Evolutionary conservation across 1,284 basidiomycete species (phyloP), one percentile per base, ranked within the genome.

Genomic region (Irpex sp.): DNA sequence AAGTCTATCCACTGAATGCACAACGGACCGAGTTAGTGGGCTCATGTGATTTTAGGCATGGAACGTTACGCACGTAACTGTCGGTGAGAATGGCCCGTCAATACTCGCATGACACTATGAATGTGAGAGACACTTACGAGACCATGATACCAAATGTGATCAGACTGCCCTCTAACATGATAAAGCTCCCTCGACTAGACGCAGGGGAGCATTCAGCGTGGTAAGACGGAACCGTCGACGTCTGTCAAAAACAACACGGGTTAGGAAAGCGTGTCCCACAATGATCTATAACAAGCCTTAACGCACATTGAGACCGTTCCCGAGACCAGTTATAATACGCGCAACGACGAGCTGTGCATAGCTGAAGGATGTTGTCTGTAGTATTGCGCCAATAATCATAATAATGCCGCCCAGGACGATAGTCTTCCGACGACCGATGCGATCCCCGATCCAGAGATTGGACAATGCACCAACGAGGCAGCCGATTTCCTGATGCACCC

Each of bases 131-230:
- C 78, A 81, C 83, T 74, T 64, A 85, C 81, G 84, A 83, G 62
- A 88, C 73, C 82, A 87, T 88, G 67, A 89, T 83, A 63, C 88
- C 88, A 66, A 86, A 85, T 2, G 86, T 83, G 61, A 90, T 88
- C 2, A 90, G 74, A 67, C 81, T 82, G 3, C 87, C 85, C 73
- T 88, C 86, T 49, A 89, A 76, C 80, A 87, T 85, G 52, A 89
- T 88, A 60, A 87, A 77, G 62, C 82, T 81, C 19, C 88, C 87
- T 61, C 88, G 76, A 65, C 80, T 80, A 42, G 80, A 75, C 2
- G 86, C 81, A 7, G 83, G 81, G 2, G 85, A 84, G 64, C 84
- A 84, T 69, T 90, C 87, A 0, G 86, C 84, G 59, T 88, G 87
- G 65, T 87, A 86, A 6, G 78, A 77, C 8, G 84, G 84, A 1